These are phyloP conservation scores for Fusarium caatingaense DNA, from an alignment of 2,329 filamentous ascomycete species.

Conservation along the genomic window DNA sequence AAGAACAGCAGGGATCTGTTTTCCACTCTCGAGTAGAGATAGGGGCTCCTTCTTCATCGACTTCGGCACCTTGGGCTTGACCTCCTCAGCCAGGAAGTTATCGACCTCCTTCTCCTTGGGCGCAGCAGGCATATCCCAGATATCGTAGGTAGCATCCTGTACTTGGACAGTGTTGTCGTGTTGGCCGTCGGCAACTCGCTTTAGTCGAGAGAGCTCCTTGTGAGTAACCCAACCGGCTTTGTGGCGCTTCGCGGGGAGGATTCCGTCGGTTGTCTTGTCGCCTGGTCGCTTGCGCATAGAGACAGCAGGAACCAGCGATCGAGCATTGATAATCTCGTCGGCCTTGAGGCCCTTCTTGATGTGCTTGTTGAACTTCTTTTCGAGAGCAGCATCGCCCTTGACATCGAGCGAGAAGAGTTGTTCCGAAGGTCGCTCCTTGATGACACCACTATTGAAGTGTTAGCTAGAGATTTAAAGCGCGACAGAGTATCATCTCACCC, in stretches of 20 bases:
- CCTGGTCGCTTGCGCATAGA: conserved; percentile 80
- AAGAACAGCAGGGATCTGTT: conserved; percentile 79
- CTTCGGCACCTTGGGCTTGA: conserved; percentile 75
- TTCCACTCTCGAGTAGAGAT: conserved; percentile 85
- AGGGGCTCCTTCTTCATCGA: conserved; percentile 82
- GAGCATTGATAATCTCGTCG: conserved; percentile 89
- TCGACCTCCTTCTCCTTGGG: conserved; percentile 54
- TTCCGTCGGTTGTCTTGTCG: conserved; percentile 76
- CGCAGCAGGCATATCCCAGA: conserved; percentile 71
- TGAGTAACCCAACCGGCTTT: conserved; percentile 84
- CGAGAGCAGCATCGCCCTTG: conserved; percentile 74
- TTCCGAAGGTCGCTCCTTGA: conserved; percentile 83
- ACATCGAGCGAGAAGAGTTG: conserved; percentile 89
- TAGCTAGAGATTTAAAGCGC: conserved; percentile 10
- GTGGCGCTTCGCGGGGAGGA: conserved; percentile 78
- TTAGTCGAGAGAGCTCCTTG: conserved; percentile 84
- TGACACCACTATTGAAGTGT: conserved; percentile 73
- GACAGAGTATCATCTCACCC: conserved; percentile 67
- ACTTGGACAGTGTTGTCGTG: conserved; percentile 66
- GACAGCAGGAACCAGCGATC: conserved; percentile 85
- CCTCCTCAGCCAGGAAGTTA: conserved; percentile 73
- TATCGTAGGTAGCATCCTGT: conserved; percentile 78
- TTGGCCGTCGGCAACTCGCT: conserved; percentile 80
- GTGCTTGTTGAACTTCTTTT: conserved; percentile 72
- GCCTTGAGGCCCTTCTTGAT: conserved; percentile 83